phyloP scores from a whole-genome alignment of 2,329 filamentous ascomycete genomes.

The Colletotrichum sansevieriae region DNA sequence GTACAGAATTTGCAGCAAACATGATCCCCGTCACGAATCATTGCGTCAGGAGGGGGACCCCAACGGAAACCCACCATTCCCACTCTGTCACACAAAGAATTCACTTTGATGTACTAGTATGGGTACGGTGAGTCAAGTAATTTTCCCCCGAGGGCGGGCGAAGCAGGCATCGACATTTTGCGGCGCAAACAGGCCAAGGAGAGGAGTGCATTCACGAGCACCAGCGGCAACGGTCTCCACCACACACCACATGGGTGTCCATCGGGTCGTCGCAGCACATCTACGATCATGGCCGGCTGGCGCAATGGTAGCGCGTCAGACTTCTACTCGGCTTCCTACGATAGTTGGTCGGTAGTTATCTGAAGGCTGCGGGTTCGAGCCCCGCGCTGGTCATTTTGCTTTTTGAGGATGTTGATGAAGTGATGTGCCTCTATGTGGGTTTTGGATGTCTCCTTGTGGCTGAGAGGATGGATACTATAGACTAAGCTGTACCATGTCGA shows the following conservation, averaged over 20 bases:
- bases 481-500: too few species aligned
- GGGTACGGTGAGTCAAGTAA: constrained; percentile 30
- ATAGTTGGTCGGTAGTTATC: constrained; percentile 5
- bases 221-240: constrained; percentile 1
- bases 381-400: constrained; percentile 37
- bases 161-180: not conserved
- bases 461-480: too few species aligned
- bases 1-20: not conserved
- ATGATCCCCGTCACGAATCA: constrained; percentile 9
- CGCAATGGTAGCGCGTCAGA: constrained; percentile 42
- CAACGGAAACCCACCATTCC: not conserved
- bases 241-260: not conserved
- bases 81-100: not conserved
- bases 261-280: not conserved
- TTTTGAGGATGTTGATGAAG: not conserved
- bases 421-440: too few species aligned
- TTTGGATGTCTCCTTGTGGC: too few species aligned
- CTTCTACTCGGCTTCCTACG: constrained; percentile 14
- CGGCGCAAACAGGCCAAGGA: not conserved
- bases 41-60: constrained; percentile 21
- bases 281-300: constrained; percentile 29
- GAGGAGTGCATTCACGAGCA: accelerated
- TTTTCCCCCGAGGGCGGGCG: not conserved
- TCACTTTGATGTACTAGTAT: not conserved
- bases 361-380: constrained; percentile 40